Percentiles rank a stretch among this genome's conserved stretches.
These are phyloP conservation scores for Castanea sativa DNA, from an alignment of 306 rosid genomes.

Conservation along the genomic window DNA sequence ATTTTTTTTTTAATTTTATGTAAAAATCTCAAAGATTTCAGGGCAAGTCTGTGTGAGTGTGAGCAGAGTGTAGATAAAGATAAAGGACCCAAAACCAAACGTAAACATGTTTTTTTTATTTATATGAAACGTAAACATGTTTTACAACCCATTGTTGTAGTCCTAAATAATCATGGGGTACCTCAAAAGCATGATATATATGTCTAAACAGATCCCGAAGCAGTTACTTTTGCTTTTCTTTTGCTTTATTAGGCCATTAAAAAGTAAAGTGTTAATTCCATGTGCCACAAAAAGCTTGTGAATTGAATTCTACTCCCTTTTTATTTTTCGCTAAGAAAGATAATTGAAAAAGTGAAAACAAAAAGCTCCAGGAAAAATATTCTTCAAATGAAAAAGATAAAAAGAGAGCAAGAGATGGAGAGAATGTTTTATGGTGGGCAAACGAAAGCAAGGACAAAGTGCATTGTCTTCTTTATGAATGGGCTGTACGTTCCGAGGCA, in stretches of 20 bases:
- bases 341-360: constrained; percentile 23
- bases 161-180: constrained; percentile 37
- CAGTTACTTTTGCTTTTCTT: constrained; percentile 28
- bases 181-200: constrained; percentile 28
- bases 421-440: constrained; percentile 43
- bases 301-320: constrained; percentile 31
- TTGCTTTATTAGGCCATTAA: constrained; percentile 38
- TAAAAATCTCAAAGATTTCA: neutral
- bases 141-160: constrained; percentile 9
- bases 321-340: constrained; percentile 21
- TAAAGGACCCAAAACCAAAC: neutral
- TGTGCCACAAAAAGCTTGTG: constrained; percentile 58
- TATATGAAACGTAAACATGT: neutral
- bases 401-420: constrained; percentile 38
- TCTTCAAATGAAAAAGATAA: constrained; percentile 36
- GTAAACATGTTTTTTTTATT: neutral
- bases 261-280: constrained; percentile 49
- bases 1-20: no score
- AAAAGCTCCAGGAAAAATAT: constrained; percentile 44
- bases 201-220: constrained; percentile 54
- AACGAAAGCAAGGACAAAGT: constrained; percentile 42
- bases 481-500: constrained; percentile 30
- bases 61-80: neutral
- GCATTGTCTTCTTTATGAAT: constrained; percentile 30
- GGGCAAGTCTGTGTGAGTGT: neutral